Conservation (phyloP, 139 green algal genomes). For the Micractinium conductrix region DNA sequence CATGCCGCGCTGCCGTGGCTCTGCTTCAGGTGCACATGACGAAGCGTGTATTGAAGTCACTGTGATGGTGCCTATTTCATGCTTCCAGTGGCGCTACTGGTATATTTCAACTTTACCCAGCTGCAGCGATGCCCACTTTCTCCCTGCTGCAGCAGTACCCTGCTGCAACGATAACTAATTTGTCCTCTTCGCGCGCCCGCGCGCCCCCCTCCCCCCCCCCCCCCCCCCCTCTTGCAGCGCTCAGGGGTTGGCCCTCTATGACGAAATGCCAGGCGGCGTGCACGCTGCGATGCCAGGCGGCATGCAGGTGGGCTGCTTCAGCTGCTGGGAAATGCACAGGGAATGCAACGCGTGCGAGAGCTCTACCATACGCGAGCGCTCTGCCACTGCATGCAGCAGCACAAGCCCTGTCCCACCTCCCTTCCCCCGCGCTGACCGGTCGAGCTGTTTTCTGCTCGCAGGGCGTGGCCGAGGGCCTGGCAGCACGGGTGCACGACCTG, state of each 20-base stretch:
- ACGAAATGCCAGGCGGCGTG: constrained; percentile 9
- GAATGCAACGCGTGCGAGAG: not conserved
- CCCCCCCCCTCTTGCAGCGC: not conserved
- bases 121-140: too few relatives aligned
- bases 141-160: not conserved
- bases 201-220: not conserved
- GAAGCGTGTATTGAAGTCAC: not conserved
- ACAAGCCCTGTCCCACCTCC: not conserved
- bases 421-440: not conserved
- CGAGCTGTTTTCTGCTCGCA: not conserved
- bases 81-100: too few relatives aligned
- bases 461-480: constrained; percentile 45
- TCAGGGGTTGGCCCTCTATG: constrained; percentile 14
- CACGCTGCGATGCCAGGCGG: constrained; percentile 17
- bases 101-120: too few relatives aligned
- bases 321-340: not conserved
- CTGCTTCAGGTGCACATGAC: not conserved
- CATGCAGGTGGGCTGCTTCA: constrained; percentile 21
- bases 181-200: not conserved
- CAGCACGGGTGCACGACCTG: constrained; percentile 34
- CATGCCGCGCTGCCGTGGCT: not conserved
- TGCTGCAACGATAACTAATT: not conserved
- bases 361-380: not conserved
- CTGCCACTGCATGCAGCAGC: not conserved
- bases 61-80: too few relatives aligned